These are phyloP conservation scores for Solanum piurae DNA, from an alignment of 257 asterid genomes.

Conservation along the genomic window DNA sequence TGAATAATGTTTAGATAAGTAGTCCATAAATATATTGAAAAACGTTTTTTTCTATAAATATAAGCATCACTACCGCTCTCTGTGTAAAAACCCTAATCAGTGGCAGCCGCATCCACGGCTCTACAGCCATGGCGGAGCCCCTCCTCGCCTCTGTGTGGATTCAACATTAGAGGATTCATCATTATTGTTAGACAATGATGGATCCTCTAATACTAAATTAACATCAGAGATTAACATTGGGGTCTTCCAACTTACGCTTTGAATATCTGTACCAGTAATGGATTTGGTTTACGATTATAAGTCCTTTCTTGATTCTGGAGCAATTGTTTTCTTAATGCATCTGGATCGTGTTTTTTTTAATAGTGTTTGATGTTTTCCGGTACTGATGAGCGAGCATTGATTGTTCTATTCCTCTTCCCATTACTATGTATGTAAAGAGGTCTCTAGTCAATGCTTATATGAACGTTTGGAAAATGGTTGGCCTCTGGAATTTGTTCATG, in stretches of 20 bases:
- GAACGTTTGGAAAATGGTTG: slow-evolving; percentile 27
- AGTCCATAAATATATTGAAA: too few relatives aligned
- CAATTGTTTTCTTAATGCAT: not conserved
- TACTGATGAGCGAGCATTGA: not conserved
- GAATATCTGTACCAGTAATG: not conserved
- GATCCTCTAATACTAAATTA: not conserved
- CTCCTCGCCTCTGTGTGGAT: not conserved
- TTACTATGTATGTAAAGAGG: slow-evolving; percentile 3
- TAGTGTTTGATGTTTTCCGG: not conserved
- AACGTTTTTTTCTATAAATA: not conserved
- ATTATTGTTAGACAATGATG: not conserved
- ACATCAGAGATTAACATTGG: not conserved
- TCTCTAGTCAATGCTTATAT: slow-evolving; percentile 24
- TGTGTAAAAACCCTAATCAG: not conserved
- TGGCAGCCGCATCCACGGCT: not conserved
- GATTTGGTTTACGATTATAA: not conserved
- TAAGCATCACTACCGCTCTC: not conserved
- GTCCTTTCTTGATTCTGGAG: not conserved
- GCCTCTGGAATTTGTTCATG: slow-evolving; percentile 6
- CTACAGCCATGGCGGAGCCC: not conserved
- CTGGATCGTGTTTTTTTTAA: not conserved
- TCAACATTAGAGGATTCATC: not conserved
- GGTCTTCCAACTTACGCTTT: not conserved
- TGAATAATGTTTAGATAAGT: too few relatives aligned
- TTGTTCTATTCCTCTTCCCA: not conserved